Evolutionary conservation across 768 basidiomycete species (phyloP).

Genomic region (Candolleomyces eurysporus): DNA sequence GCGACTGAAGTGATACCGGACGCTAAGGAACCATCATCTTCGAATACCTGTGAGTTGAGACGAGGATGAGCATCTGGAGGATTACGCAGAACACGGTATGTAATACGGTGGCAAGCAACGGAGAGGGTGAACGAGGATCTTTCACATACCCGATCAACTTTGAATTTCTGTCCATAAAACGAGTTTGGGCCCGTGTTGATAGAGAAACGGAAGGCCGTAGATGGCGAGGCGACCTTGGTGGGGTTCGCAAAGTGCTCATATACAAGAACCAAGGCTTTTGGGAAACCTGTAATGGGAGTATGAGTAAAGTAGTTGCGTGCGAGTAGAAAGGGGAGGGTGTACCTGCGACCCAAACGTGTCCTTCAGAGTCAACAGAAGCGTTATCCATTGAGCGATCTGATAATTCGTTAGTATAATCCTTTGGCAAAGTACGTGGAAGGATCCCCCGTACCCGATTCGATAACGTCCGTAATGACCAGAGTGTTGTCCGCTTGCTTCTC

Average conservation of each 20-base stretch:
- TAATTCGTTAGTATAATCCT: background rate
- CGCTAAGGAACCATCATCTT: constrained; percentile 60
- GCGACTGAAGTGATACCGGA: constrained; percentile 57
- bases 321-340: background rate
- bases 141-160: constrained; percentile 49
- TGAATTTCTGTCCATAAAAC: constrained; percentile 60
- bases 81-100: too few species aligned
- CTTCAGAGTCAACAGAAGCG: constrained; percentile 54
- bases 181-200: constrained; percentile 49
- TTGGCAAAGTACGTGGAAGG: background rate
- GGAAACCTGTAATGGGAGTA: constrained; percentile 34
- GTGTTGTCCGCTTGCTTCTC: constrained; percentile 60
- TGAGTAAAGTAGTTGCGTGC: background rate
- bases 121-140: background rate
- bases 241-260: constrained; percentile 43
- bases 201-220: constrained; percentile 50
- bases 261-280: constrained; percentile 33
- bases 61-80: background rate
- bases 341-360: constrained; percentile 65
- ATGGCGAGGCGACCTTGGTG: constrained; percentile 36
- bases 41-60: constrained; percentile 49
- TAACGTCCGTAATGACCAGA: constrained; percentile 50
- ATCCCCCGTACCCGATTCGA: constrained; percentile 46
- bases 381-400: constrained; percentile 60
- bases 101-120: background rate